phyloP scores from a whole-genome alignment of 257 asterid genomes.

The Striga asiatica region DNA sequence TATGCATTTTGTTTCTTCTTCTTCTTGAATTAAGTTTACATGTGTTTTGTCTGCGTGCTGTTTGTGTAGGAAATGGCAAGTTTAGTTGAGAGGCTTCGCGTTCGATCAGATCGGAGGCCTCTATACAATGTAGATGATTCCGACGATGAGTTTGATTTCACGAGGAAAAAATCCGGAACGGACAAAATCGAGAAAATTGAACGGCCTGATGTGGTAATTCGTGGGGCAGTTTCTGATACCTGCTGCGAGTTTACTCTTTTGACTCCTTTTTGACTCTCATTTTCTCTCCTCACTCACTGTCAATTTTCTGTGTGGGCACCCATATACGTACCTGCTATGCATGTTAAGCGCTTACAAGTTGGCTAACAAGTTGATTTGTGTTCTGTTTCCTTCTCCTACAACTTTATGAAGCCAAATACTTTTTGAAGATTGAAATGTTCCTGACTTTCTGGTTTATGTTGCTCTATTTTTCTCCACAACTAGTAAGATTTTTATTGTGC shows the following conservation, averaged over 20 bases:
- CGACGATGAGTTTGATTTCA: constrained; percentile 55
- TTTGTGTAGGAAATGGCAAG: constrained; percentile 30
- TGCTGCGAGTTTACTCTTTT: neutral
- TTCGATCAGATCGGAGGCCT: constrained; percentile 78
- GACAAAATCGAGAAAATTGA: constrained; percentile 29
- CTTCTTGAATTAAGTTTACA: neutral
- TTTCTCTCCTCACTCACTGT: neutral
- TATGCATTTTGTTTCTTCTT: too few relatives aligned
- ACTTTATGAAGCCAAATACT: neutral
- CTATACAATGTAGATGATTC: constrained; percentile 77
- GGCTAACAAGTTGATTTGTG: neutral
- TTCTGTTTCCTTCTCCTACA: too few relatives aligned
- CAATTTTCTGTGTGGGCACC: neutral
- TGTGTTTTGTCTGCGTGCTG: constrained; percentile 7
- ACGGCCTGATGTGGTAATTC: constrained; percentile 39
- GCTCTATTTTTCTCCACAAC: neutral
- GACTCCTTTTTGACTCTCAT: neutral
- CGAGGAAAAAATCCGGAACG: constrained; percentile 21
- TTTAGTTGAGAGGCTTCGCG: constrained; percentile 49
- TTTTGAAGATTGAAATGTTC: constrained; percentile 5
- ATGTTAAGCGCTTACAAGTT: neutral
- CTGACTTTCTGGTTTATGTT: too few relatives aligned
- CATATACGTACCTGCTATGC: constrained; percentile 6
- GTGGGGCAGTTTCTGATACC: too few relatives aligned
- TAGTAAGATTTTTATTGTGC: neutral